Conservation (phyloP, 345 rosid genomes). For the Diplotaxis tenuifolia region DNA sequence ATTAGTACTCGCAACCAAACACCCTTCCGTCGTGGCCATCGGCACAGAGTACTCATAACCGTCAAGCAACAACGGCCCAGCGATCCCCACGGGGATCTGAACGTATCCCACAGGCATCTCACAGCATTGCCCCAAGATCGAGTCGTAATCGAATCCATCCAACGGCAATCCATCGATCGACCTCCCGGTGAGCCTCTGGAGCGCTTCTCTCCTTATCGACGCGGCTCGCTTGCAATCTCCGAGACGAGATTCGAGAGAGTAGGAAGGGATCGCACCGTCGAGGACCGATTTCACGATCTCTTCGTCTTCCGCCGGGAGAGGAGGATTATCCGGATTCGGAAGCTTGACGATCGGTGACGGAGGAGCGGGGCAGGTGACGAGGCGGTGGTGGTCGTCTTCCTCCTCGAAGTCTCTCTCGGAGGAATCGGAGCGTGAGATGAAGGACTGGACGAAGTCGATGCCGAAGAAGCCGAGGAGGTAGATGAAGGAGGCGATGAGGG, state of each 20-base stretch:
- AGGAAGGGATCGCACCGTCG: slow-evolving; percentile 57
- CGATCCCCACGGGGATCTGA: slow-evolving; percentile 91
- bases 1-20: slow-evolving; percentile 88
- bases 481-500: slow-evolving; percentile 79
- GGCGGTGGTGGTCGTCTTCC: too few species aligned
- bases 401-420: slow-evolving; percentile 21
- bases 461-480: slow-evolving; percentile 88
- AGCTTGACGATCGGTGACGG: slow-evolving; percentile 21
- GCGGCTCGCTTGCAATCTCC: slow-evolving; percentile 85
- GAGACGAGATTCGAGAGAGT: slow-evolving; percentile 68
- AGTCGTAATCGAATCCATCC: slow-evolving; percentile 80
- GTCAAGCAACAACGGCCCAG: slow-evolving; percentile 82
- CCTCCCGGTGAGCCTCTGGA: slow-evolving; percentile 73
- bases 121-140: slow-evolving; percentile 92
- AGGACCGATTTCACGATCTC: slow-evolving; percentile 62
- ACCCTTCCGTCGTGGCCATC: slow-evolving; percentile 98
- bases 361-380: slow-evolving; percentile 35
- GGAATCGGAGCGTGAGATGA: slow-evolving; percentile 54
- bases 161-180: slow-evolving; percentile 71
- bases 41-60: slow-evolving; percentile 80
- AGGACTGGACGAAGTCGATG: slow-evolving; percentile 84
- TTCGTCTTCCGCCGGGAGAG: slow-evolving; percentile 66
- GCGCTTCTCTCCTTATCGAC: slow-evolving; percentile 63
- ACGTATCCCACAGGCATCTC: slow-evolving; percentile 97
- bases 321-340: slow-evolving; percentile 19